Evolutionary conservation across 2,329 filamentous ascomycete species (phyloP).

Genomic region (Amauroascus verrucosus): DNA sequence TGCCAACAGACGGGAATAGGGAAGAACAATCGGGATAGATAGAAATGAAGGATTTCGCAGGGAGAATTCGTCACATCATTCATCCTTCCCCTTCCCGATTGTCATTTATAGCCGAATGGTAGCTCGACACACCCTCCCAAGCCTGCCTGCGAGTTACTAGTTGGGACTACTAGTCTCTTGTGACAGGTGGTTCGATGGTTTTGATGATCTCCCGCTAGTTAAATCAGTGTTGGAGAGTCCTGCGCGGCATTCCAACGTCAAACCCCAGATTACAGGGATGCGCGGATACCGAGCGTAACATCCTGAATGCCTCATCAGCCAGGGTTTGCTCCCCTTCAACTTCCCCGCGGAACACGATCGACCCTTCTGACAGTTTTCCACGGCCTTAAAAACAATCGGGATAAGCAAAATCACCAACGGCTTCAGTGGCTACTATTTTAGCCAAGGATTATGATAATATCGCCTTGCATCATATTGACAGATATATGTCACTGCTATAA

Average conservation of each 20-base stretch:
- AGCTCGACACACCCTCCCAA: no score
- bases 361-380: background rate
- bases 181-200: background rate
- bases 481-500: background rate
- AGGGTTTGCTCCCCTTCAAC: background rate
- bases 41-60: no score
- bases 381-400: background rate
- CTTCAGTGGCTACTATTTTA: no score
- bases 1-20: no score
- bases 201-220: background rate
- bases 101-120: background rate
- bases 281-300: background rate
- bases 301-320: background rate
- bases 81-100: background rate
- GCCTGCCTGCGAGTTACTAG: no score
- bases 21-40: no score
- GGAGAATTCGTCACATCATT: no score
- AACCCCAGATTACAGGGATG: background rate
- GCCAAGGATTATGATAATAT: no score
- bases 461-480: background rate
- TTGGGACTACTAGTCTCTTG: no score
- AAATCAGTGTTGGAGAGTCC: no score
- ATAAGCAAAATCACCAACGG: no score
- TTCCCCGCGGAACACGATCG: background rate
- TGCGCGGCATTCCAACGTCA: no score